These are phyloP conservation scores for Radiomyces spectabilis DNA, from an alignment of 192 early-diverging fungal species.

Conservation along the genomic window DNA sequence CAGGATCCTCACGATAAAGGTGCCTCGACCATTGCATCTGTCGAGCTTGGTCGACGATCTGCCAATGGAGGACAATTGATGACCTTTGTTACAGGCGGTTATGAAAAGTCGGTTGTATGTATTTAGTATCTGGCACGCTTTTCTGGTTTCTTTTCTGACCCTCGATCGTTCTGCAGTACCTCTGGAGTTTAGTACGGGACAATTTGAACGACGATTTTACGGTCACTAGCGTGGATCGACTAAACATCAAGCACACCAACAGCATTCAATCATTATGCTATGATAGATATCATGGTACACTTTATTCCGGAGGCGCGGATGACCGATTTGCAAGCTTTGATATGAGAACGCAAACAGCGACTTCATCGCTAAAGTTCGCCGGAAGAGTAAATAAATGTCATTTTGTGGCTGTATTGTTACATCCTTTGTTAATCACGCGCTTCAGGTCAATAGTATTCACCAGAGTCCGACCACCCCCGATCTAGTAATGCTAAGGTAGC, in stretches of 20 bases:
- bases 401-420: background rate
- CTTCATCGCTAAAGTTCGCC: background rate
- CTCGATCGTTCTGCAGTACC: background rate
- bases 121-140: background rate
- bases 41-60: background rate
- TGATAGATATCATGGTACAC: background rate
- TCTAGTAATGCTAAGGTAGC: background rate
- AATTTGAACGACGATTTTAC: background rate
- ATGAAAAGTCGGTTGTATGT: conserved; percentile 4
- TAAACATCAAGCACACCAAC: background rate
- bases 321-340: background rate
- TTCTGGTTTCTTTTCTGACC: background rate
- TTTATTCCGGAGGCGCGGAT: conserved; percentile 1
- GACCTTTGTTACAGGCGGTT: conserved; percentile 5
- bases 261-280: background rate
- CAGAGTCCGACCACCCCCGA: background rate
- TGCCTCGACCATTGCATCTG: background rate
- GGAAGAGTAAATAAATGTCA: background rate
- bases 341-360: background rate
- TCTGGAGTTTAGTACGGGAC: background rate
- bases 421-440: background rate
- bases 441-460: background rate
- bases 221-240: background rate
- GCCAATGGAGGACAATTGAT: background rate
- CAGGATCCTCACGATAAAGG: conserved; percentile 1